These are phyloP conservation scores for Astrothelium macrocarpum DNA, from an alignment of 495 filamentous ascomycete species.

Conservation along the genomic window DNA sequence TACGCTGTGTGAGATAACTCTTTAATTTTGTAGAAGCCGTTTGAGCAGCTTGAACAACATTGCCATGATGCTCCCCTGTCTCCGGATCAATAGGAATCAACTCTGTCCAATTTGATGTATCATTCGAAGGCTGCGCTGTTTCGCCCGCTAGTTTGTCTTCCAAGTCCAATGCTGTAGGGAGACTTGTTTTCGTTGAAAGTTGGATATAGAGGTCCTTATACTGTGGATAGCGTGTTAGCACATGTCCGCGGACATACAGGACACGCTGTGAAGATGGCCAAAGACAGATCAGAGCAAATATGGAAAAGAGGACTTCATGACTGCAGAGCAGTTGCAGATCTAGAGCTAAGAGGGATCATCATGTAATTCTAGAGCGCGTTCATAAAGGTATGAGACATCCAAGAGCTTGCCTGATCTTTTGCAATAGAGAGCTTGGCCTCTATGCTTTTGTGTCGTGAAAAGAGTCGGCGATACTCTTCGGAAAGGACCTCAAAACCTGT, in stretches of 20 bases:
- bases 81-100: background rate
- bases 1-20: slow-evolving; percentile 12
- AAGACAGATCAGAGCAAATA: background rate
- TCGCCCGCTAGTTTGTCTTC: background rate
- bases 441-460: slow-evolving; percentile 25
- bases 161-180: background rate
- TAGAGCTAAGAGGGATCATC: slow-evolving; percentile 63
- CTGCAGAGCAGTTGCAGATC: slow-evolving; percentile 52
- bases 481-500: slow-evolving; percentile 31
- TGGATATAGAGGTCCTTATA: background rate
- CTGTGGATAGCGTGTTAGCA: background rate
- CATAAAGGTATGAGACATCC: background rate
- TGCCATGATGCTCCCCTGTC: background rate
- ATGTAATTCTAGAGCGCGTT: slow-evolving; percentile 25
- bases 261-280: background rate
- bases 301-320: slow-evolving; percentile 39
- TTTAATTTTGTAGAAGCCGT: background rate
- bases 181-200: background rate
- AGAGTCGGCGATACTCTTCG: slow-evolving; percentile 29
- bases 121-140: background rate
- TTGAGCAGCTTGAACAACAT: background rate
- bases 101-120: background rate
- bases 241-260: background rate
- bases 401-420: slow-evolving; percentile 30
- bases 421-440: slow-evolving; percentile 30